A percentile compares a stretch with the other conserved stretches of the same genome.
phyloP scores from a whole-genome alignment of 805 yeast species.

The Candida stauntonica region DNA sequence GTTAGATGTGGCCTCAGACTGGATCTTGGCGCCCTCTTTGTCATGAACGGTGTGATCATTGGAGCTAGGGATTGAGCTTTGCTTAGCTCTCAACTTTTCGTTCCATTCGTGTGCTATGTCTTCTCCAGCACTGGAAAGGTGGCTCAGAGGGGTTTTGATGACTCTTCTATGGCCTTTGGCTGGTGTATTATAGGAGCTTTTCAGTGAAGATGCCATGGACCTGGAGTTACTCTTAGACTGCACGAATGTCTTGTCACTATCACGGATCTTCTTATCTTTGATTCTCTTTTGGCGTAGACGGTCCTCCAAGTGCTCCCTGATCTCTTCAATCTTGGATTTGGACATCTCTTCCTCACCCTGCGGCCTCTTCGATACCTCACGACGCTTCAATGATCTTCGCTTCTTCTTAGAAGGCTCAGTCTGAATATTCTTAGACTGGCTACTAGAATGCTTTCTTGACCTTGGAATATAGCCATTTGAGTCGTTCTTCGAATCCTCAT shows the following conservation, averaged over 20 bases:
- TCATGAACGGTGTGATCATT: no score
- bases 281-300: conserved; percentile 18
- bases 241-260: conserved; percentile 7
- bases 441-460: conserved; percentile 1
- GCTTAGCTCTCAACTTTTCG: conserved; percentile 1
- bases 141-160: background rate
- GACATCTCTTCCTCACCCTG: conserved; percentile 4
- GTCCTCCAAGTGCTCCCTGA: conserved; percentile 15
- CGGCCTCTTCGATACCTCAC: background rate
- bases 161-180: background rate
- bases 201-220: background rate
- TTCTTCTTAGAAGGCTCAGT: background rate
- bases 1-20: no score
- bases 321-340: conserved; percentile 11
- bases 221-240: conserved; percentile 8
- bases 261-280: conserved; percentile 14
- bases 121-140: background rate
- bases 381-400: no score
- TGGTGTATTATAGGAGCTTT: background rate
- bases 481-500: background rate
- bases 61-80: no score
- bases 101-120: conserved; percentile 8
- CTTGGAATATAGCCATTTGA: conserved; percentile 5
- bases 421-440: conserved; percentile 1
- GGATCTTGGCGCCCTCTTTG: no score